phyloP scores from a whole-genome alignment of 2,329 filamentous ascomycete species.

The Phialemonium atrogriseum region DNA sequence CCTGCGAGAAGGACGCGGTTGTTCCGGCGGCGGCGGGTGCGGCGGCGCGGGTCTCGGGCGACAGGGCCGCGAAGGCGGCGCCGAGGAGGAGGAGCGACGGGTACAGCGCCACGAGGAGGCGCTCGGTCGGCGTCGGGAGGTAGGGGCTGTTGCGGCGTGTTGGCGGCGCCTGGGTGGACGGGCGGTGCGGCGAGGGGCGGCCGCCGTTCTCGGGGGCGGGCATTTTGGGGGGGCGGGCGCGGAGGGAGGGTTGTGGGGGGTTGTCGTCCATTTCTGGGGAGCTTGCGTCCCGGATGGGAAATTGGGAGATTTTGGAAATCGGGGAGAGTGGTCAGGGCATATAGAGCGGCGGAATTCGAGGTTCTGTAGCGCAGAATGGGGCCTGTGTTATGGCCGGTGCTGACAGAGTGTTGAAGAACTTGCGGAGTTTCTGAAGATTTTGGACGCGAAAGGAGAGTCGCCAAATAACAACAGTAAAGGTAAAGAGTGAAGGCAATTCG shows the following conservation, averaged over 20 bases:
- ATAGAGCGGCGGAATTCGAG: too few relatives aligned
- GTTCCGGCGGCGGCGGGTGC: conserved; percentile 53
- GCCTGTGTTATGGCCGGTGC: too few relatives aligned
- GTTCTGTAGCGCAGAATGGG: too few relatives aligned
- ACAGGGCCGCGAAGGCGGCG: conserved; percentile 70
- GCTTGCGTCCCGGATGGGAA: too few relatives aligned
- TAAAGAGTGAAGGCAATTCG: too few relatives aligned
- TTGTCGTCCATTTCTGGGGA: not conserved
- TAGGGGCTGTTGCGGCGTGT: conserved; percentile 42
- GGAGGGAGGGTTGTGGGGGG: too few relatives aligned
- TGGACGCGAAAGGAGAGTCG: too few relatives aligned
- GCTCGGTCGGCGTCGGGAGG: conserved; percentile 63
- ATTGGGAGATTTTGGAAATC: too few relatives aligned
- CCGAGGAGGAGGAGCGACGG: conserved; percentile 73
- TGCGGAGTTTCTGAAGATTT: too few relatives aligned
- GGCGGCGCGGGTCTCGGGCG: conserved; percentile 58
- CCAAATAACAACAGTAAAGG: too few relatives aligned
- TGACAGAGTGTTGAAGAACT: too few relatives aligned
- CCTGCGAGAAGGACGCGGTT: conserved; percentile 55
- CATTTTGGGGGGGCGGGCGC: not conserved
- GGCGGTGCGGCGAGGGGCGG: conserved; percentile 5
- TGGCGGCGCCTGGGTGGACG: conserved; percentile 3
- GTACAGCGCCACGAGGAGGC: conserved; percentile 59
- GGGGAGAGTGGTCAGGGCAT: too few relatives aligned
- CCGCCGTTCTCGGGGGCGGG: not conserved